These are phyloP conservation scores for Panus rudis DNA, from an alignment of 768 basidiomycete genomes.

Conservation along the genomic window DNA sequence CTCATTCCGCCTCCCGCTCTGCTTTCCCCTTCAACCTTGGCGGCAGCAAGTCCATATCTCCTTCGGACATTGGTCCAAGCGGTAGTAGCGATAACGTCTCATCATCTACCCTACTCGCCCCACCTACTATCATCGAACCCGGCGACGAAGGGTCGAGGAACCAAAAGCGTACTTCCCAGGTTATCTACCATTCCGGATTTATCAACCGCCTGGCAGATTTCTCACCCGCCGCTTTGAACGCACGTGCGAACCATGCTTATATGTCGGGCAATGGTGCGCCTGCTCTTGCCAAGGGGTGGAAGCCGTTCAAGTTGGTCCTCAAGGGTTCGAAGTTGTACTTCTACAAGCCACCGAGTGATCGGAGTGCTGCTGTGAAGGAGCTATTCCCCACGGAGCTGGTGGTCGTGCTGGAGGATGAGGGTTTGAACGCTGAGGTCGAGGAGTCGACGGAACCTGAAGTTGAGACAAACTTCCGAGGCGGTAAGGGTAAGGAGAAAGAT, in stretches of 20 bases:
- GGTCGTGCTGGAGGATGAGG: constrained; percentile 43
- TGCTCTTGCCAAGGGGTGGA: constrained; percentile 62
- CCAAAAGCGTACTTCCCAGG: constrained; percentile 67
- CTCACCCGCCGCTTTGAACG: constrained; percentile 30
- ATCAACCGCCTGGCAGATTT: constrained; percentile 61
- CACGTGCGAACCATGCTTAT: constrained; percentile 21
- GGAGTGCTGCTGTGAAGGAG: constrained; percentile 55
- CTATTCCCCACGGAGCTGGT: constrained; percentile 67
- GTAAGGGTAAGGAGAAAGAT: constrained; percentile 29
- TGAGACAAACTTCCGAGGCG: constrained; percentile 15
- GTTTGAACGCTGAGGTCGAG: constrained; percentile 18
- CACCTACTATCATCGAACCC: constrained; percentile 43
- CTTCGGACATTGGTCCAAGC: constrained; percentile 6
- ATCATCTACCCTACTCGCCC: constrained; percentile 35
- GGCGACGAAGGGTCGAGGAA: constrained; percentile 20
- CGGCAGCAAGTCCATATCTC: constrained; percentile 10
- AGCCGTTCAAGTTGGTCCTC: constrained; percentile 76
- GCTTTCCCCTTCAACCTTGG: constrained; percentile 28
- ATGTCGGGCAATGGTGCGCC: constrained; percentile 15
- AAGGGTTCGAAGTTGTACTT: constrained; percentile 83
- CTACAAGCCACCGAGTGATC: constrained; percentile 76
- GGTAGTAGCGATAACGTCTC: constrained; percentile 10
- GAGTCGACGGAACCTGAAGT: constrained; percentile 21
- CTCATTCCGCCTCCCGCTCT: constrained; percentile 16
- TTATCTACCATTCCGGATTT: constrained; percentile 69